Percentiles rank a stretch among this genome's conserved stretches.
Evolutionary conservation across 2,329 filamentous ascomycete species (phyloP).

Genomic region (Sclerotinia subarctica): DNA sequence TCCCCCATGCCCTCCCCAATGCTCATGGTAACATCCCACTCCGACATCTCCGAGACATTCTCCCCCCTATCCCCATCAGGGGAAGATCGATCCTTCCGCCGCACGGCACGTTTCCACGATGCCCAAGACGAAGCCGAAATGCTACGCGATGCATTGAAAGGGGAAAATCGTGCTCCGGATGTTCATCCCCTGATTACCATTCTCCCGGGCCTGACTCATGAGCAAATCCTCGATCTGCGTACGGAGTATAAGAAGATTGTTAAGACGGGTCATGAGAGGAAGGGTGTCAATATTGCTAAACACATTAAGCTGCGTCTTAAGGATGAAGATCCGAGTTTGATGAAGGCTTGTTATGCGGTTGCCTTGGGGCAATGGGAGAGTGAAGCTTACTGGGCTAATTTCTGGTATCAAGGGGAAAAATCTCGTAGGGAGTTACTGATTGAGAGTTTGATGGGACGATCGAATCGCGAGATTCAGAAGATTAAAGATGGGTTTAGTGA

Average conservation of each 20-base stretch:
- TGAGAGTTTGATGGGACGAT: constrained; percentile 85
- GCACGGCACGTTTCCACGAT: constrained; percentile 79
- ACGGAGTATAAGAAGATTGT: constrained; percentile 86
- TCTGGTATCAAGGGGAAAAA: constrained; percentile 89
- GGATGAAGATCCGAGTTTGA: constrained; percentile 70
- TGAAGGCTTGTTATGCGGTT: constrained; percentile 87
- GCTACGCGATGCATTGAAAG: constrained; percentile 67
- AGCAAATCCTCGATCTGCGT: constrained; percentile 84
- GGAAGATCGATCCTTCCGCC: constrained; percentile 39
- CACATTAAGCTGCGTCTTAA: constrained; percentile 77
- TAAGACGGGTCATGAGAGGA: constrained; percentile 69
- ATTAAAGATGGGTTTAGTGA: constrained; percentile 90
- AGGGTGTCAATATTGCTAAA: constrained; percentile 81
- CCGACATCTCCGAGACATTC: constrained; percentile 51
- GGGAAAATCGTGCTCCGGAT: constrained; percentile 59
- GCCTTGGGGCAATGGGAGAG: constrained; percentile 88
- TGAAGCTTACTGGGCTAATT: constrained; percentile 97
- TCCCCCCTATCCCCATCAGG: constrained; percentile 52
- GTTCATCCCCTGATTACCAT: constrained; percentile 74
- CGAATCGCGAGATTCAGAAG: constrained; percentile 77
- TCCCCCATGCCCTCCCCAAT: constrained; percentile 89
- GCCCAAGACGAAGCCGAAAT: constrained; percentile 73
- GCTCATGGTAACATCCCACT: constrained; percentile 46
- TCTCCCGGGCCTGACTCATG: constrained; percentile 77
- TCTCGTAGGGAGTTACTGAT: constrained; percentile 86